Percentiles rank a stretch among this genome's conserved stretches.
Evolutionary conservation across 192 early-diverging fungal species (phyloP).

Genomic region (Coemansia umbellata): DNA sequence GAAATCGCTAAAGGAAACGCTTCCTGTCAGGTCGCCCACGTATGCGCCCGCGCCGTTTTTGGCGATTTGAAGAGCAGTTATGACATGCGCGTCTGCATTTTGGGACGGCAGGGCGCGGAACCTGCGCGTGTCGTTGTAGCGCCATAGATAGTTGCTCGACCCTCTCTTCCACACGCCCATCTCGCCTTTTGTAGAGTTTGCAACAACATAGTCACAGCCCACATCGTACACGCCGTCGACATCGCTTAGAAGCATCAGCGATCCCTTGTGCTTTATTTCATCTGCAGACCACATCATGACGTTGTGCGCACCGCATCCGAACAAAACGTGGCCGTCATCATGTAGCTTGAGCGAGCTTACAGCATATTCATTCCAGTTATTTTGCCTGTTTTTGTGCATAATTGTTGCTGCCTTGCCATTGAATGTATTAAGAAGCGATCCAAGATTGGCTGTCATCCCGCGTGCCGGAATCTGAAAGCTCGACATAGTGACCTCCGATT

Average conservation of each 20-base stretch:
- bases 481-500: conserved; percentile 17
- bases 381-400: conserved; percentile 2
- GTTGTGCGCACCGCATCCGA: conserved; percentile 23
- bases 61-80: conserved; percentile 28
- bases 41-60: conserved; percentile 12
- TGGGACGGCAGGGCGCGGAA: neutral
- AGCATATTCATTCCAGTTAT: conserved; percentile 12
- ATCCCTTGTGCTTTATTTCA: conserved; percentile 19
- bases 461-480: conserved; percentile 22
- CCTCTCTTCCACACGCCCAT: conserved; percentile 44
- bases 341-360: conserved; percentile 28
- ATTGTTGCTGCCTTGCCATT: conserved; percentile 6
- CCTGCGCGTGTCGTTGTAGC: conserved; percentile 42
- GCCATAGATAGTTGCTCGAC: conserved; percentile 39
- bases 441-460: neutral
- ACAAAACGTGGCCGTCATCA: conserved; percentile 29
- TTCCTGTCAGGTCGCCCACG: conserved; percentile 15
- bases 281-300: conserved; percentile 27
- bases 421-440: conserved; percentile 17
- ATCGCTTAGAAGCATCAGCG: conserved; percentile 27
- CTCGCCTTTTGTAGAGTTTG: conserved; percentile 25
- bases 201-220: conserved; percentile 37
- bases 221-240: conserved; percentile 39
- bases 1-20: conserved; percentile 31
- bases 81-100: neutral